Conservation (phyloP, 2,329 filamentous ascomycete species). For the Waltergamsia citrina region DNA sequence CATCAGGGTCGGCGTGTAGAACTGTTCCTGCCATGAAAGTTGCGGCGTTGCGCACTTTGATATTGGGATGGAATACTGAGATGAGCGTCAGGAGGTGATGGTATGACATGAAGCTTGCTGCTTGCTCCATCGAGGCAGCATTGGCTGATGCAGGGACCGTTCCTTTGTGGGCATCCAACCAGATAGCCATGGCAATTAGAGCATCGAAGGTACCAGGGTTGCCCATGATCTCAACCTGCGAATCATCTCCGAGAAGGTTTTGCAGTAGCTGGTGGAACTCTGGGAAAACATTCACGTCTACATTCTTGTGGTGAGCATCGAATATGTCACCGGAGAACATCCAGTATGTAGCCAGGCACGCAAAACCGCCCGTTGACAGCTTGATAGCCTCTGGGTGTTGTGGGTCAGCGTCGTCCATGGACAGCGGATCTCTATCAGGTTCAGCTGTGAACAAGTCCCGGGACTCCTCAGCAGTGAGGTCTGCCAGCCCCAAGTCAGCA, state of each 20-base stretch:
- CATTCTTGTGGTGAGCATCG: constrained; percentile 41
- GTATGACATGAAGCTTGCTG: constrained; percentile 45
- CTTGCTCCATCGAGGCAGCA: constrained; percentile 15
- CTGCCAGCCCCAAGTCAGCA: constrained; percentile 47
- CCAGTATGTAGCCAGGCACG: constrained; percentile 52
- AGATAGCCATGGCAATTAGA: constrained; percentile 49
- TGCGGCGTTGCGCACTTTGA: constrained; percentile 45
- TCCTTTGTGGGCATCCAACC: constrained; percentile 41
- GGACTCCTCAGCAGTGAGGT: constrained; percentile 34
- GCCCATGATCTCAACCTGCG: constrained; percentile 35
- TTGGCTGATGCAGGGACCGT: constrained; percentile 17
- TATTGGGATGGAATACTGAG: constrained; percentile 45
- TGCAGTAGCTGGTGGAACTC: constrained; percentile 46
- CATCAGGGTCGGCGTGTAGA: constrained; percentile 49
- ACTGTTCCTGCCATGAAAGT: constrained; percentile 42
- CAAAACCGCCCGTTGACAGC: constrained; percentile 47
- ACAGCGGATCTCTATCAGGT: constrained; percentile 33
- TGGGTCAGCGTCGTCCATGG: constrained; percentile 33
- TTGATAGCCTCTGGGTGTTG: constrained; percentile 40
- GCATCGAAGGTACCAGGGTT: constrained; percentile 49
- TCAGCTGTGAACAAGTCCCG: constrained; percentile 31
- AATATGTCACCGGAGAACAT: constrained; percentile 55
- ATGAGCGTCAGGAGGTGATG: constrained; percentile 50
- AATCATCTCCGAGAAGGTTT: constrained; percentile 41
- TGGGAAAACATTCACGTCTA: constrained; percentile 49